Conservation (phyloP, 2,329 filamentous ascomycete genomes). For the Talaromyces albobiverticillius region DNA sequence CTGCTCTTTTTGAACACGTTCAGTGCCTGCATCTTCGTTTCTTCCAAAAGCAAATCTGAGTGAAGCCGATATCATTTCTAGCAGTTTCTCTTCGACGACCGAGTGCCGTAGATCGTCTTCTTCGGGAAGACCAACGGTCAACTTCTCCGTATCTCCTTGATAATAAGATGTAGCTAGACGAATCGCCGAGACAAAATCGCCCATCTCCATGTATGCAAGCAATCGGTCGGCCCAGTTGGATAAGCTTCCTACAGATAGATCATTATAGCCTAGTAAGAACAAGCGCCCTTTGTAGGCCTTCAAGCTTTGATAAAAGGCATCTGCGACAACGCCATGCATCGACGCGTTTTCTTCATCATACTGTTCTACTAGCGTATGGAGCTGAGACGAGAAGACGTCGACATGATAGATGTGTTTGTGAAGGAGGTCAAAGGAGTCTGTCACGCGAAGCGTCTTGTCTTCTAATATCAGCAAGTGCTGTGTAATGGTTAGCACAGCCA, state of each 20-base stretch:
- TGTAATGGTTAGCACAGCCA: slow-evolving; percentile 89
- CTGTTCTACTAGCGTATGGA: slow-evolving; percentile 81
- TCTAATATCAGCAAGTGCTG: slow-evolving; percentile 91
- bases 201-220: slow-evolving; percentile 90
- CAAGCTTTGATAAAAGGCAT: slow-evolving; percentile 98
- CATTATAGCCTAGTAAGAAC: slow-evolving; percentile 91
- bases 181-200: slow-evolving; percentile 93
- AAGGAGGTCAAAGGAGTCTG: slow-evolving; percentile 88
- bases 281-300: slow-evolving; percentile 90
- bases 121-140: slow-evolving; percentile 90
- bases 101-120: slow-evolving; percentile 71
- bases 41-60: slow-evolving; percentile 82
- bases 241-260: slow-evolving; percentile 82
- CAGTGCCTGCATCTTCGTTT: slow-evolving; percentile 46
- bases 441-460: slow-evolving; percentile 83
- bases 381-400: slow-evolving; percentile 84
- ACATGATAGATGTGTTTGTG: slow-evolving; percentile 89
- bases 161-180: slow-evolving; percentile 90
- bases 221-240: slow-evolving; percentile 97
- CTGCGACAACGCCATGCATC: slow-evolving; percentile 93
- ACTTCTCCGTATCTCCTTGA: slow-evolving; percentile 82
- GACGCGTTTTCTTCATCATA: slow-evolving; percentile 81
- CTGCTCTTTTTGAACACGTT: slow-evolving; percentile 57
- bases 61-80: slow-evolving; percentile 92
- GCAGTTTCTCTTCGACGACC: slow-evolving; percentile 81